A percentile compares a stretch with the other conserved stretches of the same genome.
Evolutionary conservation across 192 early-diverging fungal species (phyloP).

Genomic region (Entomortierella chlamydospora): DNA sequence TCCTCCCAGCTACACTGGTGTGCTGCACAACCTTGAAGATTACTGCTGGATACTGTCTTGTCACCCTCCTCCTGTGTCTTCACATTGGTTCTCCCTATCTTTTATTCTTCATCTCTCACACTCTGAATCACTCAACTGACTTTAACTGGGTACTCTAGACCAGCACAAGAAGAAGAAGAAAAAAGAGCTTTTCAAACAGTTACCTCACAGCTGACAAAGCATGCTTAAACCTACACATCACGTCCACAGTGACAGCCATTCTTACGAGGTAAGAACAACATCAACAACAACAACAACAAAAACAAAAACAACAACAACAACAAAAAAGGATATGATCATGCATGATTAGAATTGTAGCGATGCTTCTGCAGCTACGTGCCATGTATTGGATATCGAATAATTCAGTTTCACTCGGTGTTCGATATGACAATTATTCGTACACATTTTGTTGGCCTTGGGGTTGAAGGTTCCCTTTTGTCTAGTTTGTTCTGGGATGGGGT

Average conservation of each 20-base stretch:
- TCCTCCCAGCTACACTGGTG: too few relatives aligned
- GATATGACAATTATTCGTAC: not conserved
- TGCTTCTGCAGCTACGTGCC: not conserved
- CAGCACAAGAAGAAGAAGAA: not conserved
- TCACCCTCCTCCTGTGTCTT: too few relatives aligned
- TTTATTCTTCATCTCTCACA: not conserved
- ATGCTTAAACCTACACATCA: conserved; percentile 32
- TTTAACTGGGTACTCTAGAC: not conserved
- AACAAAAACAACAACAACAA: not conserved
- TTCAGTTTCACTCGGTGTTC: not conserved
- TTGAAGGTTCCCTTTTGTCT: not conserved
- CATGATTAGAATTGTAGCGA: not conserved
- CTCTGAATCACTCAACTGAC: not conserved
- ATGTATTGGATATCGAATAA: conserved; percentile 6
- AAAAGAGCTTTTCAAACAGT: not conserved
- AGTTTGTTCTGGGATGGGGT: not conserved
- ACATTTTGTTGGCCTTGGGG: not conserved
- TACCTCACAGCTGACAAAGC: conserved; percentile 17
- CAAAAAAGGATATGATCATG: not conserved
- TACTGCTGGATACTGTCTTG: too few relatives aligned
- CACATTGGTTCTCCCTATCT: too few relatives aligned
- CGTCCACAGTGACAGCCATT: conserved; percentile 25
- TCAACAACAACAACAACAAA: not conserved
- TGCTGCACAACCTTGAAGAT: too few relatives aligned
- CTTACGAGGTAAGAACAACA: conserved; percentile 27